These are phyloP conservation scores for Sporothrix humicola DNA, from an alignment of 2,329 filamentous ascomycete genomes.

Conservation along the genomic window DNA sequence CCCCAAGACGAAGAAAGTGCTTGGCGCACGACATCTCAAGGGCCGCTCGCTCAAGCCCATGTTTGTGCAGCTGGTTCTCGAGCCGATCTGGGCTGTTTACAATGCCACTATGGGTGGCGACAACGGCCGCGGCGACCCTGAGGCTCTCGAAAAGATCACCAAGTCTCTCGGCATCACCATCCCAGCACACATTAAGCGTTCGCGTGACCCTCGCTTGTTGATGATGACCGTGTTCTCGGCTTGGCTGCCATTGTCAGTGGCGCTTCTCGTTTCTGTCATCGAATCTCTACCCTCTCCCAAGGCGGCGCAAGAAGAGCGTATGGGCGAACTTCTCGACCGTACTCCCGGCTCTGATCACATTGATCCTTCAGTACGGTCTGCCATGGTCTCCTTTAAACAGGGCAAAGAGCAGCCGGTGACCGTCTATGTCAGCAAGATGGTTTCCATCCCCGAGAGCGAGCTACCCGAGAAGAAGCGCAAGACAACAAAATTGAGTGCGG, in stretches of 20 bases:
- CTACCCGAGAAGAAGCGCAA: constrained; percentile 80
- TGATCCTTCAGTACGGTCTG: constrained; percentile 71
- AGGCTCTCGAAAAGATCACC: constrained; percentile 88
- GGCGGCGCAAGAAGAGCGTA: constrained; percentile 75
- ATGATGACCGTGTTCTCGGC: constrained; percentile 84
- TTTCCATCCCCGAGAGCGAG: constrained; percentile 91
- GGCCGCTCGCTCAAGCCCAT: constrained; percentile 91
- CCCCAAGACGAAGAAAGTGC: constrained; percentile 92
- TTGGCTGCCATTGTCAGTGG: constrained; percentile 93
- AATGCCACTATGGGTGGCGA: constrained; percentile 78
- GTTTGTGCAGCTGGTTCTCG: constrained; percentile 95
- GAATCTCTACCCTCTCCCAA: constrained; percentile 89
- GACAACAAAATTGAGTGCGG: constrained; percentile 74
- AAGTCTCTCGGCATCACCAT: constrained; percentile 87
- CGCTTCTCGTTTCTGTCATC: constrained; percentile 88
- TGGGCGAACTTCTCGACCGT: constrained; percentile 77
- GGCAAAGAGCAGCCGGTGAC: constrained; percentile 77
- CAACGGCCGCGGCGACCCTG: constrained; percentile 80
- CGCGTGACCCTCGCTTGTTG: constrained; percentile 80
- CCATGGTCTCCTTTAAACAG: constrained; percentile 81
- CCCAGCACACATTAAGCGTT: constrained; percentile 80
- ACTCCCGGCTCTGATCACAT: constrained; percentile 79
- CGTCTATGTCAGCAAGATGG: constrained; percentile 98
- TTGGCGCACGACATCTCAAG: constrained; percentile 90
- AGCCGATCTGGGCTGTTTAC: constrained; percentile 96